phyloP scores from a whole-genome alignment of 2,329 filamentous ascomycete species.

The Calonectria montana region DNA sequence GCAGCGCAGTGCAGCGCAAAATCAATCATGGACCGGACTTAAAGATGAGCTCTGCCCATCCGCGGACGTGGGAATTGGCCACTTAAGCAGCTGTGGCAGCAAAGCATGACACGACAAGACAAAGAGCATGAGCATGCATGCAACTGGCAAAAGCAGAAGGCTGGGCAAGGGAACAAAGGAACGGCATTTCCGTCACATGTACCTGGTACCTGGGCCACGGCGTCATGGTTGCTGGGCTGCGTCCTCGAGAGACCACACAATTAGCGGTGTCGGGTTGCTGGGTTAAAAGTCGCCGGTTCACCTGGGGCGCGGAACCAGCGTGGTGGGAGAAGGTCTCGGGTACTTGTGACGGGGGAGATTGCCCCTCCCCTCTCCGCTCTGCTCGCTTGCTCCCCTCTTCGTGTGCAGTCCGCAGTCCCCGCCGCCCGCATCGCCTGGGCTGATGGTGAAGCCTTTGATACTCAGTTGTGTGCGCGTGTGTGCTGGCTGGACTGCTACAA shows the following conservation, averaged over 20 bases:
- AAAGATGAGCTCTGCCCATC: background rate
- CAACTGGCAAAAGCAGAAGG: slow-evolving; percentile 7
- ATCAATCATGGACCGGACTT: slow-evolving; percentile 32
- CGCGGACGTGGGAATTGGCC: background rate
- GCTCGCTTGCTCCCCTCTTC: slow-evolving; percentile 5
- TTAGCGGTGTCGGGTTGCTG: slow-evolving; percentile 23
- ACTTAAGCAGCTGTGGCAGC: background rate
- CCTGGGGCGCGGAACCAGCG: background rate
- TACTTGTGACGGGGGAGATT: slow-evolving; percentile 19
- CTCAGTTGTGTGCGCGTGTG: background rate
- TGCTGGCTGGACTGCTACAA: background rate
- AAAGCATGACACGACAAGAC: background rate
- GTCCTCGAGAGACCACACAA: background rate
- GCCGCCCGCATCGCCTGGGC: slow-evolving; percentile 1
- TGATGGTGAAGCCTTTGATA: background rate
- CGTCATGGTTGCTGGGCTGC: slow-evolving; percentile 9
- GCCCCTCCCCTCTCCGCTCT: slow-evolving; percentile 12
- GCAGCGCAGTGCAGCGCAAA: slow-evolving; percentile 10
- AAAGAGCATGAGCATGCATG: background rate
- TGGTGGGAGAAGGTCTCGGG: slow-evolving; percentile 9
- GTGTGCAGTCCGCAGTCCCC: slow-evolving; percentile 2
- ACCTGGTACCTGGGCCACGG: slow-evolving; percentile 15
- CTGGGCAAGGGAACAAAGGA: background rate
- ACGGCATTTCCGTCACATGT: slow-evolving; percentile 8
- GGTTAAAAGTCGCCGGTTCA: slow-evolving; percentile 18